Evolutionary conservation across 805 yeast genomes (phyloP), one percentile per base, ranked within the genome.

Genomic region (Saccharomycopsis olivae): DNA sequence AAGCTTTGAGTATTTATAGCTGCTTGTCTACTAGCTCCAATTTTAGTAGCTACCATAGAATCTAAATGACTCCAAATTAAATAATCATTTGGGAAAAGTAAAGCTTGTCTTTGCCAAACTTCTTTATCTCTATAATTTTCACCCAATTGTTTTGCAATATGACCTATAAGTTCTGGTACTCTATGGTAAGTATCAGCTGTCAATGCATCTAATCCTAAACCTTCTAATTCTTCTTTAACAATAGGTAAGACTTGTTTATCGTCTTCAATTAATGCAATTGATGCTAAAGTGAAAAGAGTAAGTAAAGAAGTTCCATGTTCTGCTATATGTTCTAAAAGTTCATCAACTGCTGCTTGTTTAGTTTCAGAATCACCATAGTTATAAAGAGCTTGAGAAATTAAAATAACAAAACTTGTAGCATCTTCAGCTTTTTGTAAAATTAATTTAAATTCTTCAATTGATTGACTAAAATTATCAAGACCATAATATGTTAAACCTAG

Each of bases 281-380:
- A 87, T 3, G 95, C 96, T 31, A 89, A 63, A 1, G 86, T 72
- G 43, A 88, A 58, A 0, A 84, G 78, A 2, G 83, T 74, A 18
- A 74, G 52, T 34, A 85, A 59, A 2, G 87, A 74, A 1, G 82
- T 65, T 0, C 94, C 95, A 41, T 70, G 57, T 3, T 60, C 64
- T 44, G 71, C 78, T 30, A 87, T 73, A 50, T 68, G 74, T 18
- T 69, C 66, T 49, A 82, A 79, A 33, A 89, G 59, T 56, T 86
- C 95, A 50, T 87, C 95, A 35, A 83, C 53, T 0, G 96, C 95
- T 1, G 87, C 88, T 47, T 76, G 80, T 43, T 75, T 78, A 1
- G 92, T 75, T 4, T 82, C 92, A n/a, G 71, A 75, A 0, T 75
- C 71, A n/a, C 75, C 81, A 41, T 73, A 72, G 2, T 85, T 84